Percentiles rank a stretch among this genome's conserved stretches.
Conservation (phyloP, 192 early-diverging fungal genomes). For the Linderina pennispora region DNA sequence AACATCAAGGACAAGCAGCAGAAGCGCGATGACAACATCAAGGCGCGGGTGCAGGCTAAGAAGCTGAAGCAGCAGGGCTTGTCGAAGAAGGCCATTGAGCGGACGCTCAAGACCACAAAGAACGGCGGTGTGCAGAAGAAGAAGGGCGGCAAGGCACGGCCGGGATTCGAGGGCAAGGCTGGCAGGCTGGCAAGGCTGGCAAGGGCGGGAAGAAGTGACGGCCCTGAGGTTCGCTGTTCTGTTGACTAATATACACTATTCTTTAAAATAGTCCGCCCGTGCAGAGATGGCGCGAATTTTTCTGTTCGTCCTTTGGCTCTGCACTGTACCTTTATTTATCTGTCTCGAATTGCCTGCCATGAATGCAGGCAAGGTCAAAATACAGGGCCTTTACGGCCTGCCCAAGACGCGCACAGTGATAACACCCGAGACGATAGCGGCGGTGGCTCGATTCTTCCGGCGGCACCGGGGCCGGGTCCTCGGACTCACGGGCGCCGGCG, state of each 20-base stretch:
- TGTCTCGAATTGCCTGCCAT: too few relatives aligned
- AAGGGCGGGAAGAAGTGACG: conserved; percentile 2
- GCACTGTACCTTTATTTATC: too few relatives aligned
- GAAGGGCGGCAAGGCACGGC: conserved; percentile 21
- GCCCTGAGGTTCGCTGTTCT: too few relatives aligned
- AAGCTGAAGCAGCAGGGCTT: conserved; percentile 66
- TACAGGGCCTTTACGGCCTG: conserved; percentile 33
- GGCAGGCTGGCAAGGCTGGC: too few relatives aligned
- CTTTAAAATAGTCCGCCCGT: too few relatives aligned
- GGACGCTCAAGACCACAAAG: conserved; percentile 19
- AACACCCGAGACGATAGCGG: conserved; percentile 12
- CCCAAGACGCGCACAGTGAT: conserved; percentile 21
- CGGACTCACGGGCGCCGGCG: conserved; percentile 43
- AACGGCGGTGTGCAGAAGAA: conserved; percentile 3
- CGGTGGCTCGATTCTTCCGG: conserved; percentile 15
- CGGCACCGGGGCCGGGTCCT: conserved; percentile 28
- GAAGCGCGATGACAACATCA: conserved; percentile 82
- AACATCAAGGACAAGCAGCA: conserved; percentile 62
- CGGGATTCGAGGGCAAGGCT: conserved; percentile 44
- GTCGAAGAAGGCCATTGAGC: conserved; percentile 56
- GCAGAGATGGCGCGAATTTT: too few relatives aligned
- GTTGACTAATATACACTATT: too few relatives aligned
- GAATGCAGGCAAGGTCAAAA: conserved; percentile 11
- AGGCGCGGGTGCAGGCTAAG: conserved; percentile 70
- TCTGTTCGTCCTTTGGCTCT: too few relatives aligned